phyloP scores from a whole-genome alignment of 495 filamentous ascomycete species.

The Hypoxylon subgilvum region DNA sequence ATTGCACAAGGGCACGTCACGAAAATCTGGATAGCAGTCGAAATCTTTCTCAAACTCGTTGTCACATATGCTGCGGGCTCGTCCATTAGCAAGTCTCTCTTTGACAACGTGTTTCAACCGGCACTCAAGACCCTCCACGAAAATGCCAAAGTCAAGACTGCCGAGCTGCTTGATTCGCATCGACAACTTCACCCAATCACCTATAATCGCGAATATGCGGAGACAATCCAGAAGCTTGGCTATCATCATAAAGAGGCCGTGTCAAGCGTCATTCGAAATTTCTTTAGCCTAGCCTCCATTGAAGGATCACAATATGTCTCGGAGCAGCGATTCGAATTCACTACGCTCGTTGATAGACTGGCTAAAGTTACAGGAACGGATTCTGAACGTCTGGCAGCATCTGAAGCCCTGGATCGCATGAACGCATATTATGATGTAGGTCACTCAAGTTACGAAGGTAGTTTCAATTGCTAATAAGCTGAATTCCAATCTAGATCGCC shows the following conservation, averaged over 20 bases:
- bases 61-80: slow-evolving; percentile 40
- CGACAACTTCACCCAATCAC: slow-evolving; percentile 56
- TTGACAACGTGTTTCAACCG: slow-evolving; percentile 41
- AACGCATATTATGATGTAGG: slow-evolving; percentile 61
- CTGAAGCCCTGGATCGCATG: slow-evolving; percentile 56
- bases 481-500: slow-evolving; percentile 59
- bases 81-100: slow-evolving; percentile 38
- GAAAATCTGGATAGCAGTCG: slow-evolving; percentile 38
- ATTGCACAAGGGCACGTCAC: slow-evolving; percentile 38
- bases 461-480: slow-evolving; percentile 22
- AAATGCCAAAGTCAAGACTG: slow-evolving; percentile 37
- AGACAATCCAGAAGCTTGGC: slow-evolving; percentile 51
- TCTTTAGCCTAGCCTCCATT: slow-evolving; percentile 26
- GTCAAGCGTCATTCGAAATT: slow-evolving; percentile 17
- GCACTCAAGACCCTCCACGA: slow-evolving; percentile 36
- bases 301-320: neutral
- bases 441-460: too few relatives aligned
- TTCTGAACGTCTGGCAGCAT: slow-evolving; percentile 51
- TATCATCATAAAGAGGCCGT: slow-evolving; percentile 29
- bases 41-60: slow-evolving; percentile 39
- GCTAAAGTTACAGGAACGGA: slow-evolving; percentile 39
- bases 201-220: slow-evolving; percentile 62
- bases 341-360: slow-evolving; percentile 37
- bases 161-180: slow-evolving; percentile 46
- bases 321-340: slow-evolving; percentile 19